phyloP scores from a whole-genome alignment of 257 asterid genomes.

The Solanum tarijense region DNA sequence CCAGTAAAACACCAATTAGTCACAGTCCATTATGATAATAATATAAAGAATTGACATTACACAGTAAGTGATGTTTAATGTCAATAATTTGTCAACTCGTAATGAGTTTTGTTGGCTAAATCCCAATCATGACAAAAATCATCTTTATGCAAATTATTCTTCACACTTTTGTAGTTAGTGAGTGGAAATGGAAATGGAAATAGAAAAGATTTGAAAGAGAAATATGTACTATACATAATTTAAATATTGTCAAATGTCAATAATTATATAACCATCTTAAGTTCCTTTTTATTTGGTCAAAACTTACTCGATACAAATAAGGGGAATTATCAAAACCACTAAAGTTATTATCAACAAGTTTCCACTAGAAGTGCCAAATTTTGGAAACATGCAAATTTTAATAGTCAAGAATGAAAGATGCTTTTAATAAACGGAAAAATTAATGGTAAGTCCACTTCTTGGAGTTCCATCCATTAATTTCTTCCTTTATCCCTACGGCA shows the following conservation, averaged over 20 bases:
- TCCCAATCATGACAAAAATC: neutral
- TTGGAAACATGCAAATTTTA: neutral
- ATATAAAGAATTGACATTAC: neutral
- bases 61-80: neutral
- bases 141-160: neutral
- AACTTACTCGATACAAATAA: neutral
- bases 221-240: neutral
- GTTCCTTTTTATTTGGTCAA: neutral
- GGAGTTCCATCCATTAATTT: conserved; percentile 1
- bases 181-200: neutral
- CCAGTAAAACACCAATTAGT: neutral
- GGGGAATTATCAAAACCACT: neutral
- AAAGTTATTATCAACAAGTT: neutral
- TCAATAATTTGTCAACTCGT: neutral
- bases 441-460: neutral
- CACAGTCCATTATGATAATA: neutral
- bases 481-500: neutral
- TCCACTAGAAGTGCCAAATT: neutral
- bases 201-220: neutral
- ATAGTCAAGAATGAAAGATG: neutral
- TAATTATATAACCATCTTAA: neutral
- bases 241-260: neutral
- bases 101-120: neutral
- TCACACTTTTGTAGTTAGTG: neutral
- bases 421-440: neutral